Conservation (phyloP, 768 basidiomycete species). For the Kwoniella dejecticola region DNA sequence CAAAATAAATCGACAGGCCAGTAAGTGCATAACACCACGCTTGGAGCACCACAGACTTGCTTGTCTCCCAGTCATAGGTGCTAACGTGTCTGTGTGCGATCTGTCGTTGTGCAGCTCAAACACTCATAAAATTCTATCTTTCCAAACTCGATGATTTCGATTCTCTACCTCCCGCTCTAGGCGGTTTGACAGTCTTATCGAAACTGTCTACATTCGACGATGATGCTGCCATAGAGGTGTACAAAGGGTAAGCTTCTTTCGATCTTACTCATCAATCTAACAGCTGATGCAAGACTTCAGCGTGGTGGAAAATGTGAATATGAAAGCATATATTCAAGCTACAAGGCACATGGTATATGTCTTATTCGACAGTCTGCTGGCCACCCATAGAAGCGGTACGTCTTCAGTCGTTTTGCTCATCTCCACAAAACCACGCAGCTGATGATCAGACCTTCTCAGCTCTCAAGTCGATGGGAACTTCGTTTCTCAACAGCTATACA, state of each 20-base stretch:
- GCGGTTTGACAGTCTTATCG: conserved; percentile 71
- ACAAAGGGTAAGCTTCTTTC: conserved; percentile 63
- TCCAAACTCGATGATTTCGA: conserved; percentile 84
- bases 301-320: conserved; percentile 73
- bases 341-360: conserved; percentile 77
- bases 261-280: not conserved
- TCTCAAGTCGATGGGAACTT: conserved; percentile 69
- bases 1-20: conserved; percentile 75
- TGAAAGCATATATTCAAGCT: conserved; percentile 78
- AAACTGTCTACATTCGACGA: conserved; percentile 66
- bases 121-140: conserved; percentile 78
- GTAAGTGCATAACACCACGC: too few species aligned
- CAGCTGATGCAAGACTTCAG: conserved; percentile 57
- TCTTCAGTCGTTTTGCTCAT: conserved; percentile 3
- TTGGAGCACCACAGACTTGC: too few species aligned
- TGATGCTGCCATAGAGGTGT: conserved; percentile 66
- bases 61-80: too few species aligned
- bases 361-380: conserved; percentile 76
- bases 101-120: conserved; percentile 64
- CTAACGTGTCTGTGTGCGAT: too few species aligned
- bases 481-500: conserved; percentile 75
- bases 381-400: conserved; percentile 68
- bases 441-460: conserved; percentile 57
- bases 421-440: not conserved
- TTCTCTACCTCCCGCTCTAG: conserved; percentile 77